Percentiles rank a stretch among this genome's conserved stretches.
These are phyloP conservation scores for Phaeosphaeria sp. DNA, from an alignment of 2,329 filamentous ascomycete species.

Conservation along the genomic window DNA sequence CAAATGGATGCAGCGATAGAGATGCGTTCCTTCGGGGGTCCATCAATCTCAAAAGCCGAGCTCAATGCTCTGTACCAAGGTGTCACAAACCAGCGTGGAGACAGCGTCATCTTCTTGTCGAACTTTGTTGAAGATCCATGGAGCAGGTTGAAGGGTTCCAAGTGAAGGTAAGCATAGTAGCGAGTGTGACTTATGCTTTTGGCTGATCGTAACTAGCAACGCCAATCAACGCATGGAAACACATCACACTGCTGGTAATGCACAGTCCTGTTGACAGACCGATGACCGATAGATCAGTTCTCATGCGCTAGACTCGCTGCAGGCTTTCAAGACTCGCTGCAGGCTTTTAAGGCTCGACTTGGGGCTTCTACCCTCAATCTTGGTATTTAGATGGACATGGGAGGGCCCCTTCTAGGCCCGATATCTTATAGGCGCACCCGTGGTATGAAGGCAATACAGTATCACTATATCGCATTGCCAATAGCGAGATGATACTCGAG, in stretches of 20 bases:
- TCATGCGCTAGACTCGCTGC: background rate
- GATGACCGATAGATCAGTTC: background rate
- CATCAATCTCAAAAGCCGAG: constrained; percentile 32
- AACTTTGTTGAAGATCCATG: constrained; percentile 77
- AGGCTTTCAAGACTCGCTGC: background rate
- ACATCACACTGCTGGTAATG: background rate
- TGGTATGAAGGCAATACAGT: background rate
- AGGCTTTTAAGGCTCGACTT: no score
- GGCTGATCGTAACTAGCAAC: background rate
- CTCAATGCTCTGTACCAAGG: constrained; percentile 49
- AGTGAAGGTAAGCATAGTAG: background rate
- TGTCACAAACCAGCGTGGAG: constrained; percentile 62
- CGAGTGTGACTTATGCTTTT: background rate
- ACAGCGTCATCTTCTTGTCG: constrained; percentile 72
- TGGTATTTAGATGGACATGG: background rate
- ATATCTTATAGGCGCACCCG: background rate
- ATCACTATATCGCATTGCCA: no score
- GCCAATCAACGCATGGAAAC: background rate
- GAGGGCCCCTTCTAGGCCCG: background rate
- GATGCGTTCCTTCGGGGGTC: constrained; percentile 39
- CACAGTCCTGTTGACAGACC: background rate
- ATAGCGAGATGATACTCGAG: no score
- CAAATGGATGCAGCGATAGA: constrained; percentile 12
- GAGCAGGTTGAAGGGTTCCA: constrained; percentile 45
- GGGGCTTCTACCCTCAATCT: background rate